Evolutionary conservation across 139 green algal genomes (phyloP).

Genomic region (Volvox reticuliferus): DNA sequence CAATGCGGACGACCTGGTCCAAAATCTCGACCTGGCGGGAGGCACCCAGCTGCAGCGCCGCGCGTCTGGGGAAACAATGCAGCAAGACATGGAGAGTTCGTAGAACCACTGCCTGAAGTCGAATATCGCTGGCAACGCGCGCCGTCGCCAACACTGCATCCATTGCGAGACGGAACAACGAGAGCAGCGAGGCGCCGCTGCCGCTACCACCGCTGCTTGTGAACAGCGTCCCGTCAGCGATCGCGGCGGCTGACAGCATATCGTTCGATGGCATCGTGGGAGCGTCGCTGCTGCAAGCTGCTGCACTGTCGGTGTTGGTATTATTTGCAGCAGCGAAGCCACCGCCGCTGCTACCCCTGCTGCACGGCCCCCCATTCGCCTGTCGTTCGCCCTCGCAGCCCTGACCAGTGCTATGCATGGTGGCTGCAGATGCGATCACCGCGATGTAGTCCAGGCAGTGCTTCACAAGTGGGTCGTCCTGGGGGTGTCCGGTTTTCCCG

Average conservation of each 20-base stretch:
- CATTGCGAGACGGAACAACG: neutral
- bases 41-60: slow-evolving; percentile 19
- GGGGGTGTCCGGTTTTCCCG: neutral
- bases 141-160: slow-evolving; percentile 42
- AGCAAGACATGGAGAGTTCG: slow-evolving; percentile 52
- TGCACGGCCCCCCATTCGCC: neutral
- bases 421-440: slow-evolving; percentile 33
- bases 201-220: neutral
- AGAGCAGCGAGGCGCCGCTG: slow-evolving; percentile 2
- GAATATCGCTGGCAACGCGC: neutral
- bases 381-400: neutral
- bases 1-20: neutral
- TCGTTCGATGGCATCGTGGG: neutral
- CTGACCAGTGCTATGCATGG: neutral
- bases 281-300: neutral
- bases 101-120: slow-evolving; percentile 49
- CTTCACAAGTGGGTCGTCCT: slow-evolving; percentile 59
- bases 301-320: too few species aligned
- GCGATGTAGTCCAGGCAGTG: slow-evolving; percentile 62
- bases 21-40: neutral
- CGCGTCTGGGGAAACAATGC: slow-evolving; percentile 18
- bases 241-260: neutral
- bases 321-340: neutral
- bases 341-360: neutral
- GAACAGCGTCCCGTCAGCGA: neutral